phyloP scores from a whole-genome alignment of 805 yeast species.

The Jamesozyma gamospora region DNA sequence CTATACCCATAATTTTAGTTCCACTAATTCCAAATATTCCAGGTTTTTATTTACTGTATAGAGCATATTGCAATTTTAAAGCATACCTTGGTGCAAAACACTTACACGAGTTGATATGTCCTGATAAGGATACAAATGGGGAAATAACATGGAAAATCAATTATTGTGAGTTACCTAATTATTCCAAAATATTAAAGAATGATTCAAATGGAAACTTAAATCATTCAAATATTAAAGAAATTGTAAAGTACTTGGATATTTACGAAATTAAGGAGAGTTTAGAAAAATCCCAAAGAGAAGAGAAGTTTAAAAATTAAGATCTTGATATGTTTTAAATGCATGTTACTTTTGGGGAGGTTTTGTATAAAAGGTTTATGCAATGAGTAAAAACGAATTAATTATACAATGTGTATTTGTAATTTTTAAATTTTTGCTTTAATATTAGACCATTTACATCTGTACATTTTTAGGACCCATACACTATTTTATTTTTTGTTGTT shows the following conservation, averaged over 20 bases:
- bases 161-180: slow-evolving; percentile 27
- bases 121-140: slow-evolving; percentile 17
- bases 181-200: slow-evolving; percentile 16
- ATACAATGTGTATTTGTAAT: neutral
- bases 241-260: slow-evolving; percentile 39
- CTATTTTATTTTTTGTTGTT: neutral
- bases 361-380: no score
- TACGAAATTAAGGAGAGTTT: slow-evolving; percentile 37
- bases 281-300: slow-evolving; percentile 46
- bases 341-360: neutral
- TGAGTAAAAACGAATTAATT: no score
- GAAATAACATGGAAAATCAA: slow-evolving; percentile 11
- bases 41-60: slow-evolving; percentile 72
- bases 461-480: neutral
- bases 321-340: neutral
- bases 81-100: slow-evolving; percentile 70
- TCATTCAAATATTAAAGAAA: slow-evolving; percentile 35
- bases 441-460: slow-evolving; percentile 1
- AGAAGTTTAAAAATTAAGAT: slow-evolving; percentile 13
- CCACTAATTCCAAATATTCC: slow-evolving; percentile 92
- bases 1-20: slow-evolving; percentile 67
- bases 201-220: slow-evolving; percentile 23
- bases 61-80: slow-evolving; percentile 76
- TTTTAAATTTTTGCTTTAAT: neutral
- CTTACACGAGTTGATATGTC: slow-evolving; percentile 44